Evolutionary conservation across 495 filamentous ascomycete genomes (phyloP).

Genomic region (Daldinia decipiens): DNA sequence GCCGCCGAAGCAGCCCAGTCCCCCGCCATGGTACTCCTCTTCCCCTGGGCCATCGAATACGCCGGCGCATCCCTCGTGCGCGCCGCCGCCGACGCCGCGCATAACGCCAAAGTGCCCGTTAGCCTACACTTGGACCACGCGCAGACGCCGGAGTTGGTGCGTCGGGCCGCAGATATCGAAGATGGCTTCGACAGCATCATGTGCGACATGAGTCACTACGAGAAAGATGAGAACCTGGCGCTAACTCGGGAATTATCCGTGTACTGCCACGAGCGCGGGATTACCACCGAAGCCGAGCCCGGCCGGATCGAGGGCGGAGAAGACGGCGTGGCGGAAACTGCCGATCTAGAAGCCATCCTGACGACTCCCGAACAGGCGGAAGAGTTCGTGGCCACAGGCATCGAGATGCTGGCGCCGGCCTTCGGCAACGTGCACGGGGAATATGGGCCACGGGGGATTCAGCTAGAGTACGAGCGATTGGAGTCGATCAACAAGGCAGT

Average conservation of each 20-base stretch:
- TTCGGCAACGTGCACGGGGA: constrained; percentile 90
- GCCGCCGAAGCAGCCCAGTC: constrained; percentile 79
- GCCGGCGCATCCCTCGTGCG: constrained; percentile 68
- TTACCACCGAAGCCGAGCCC: constrained; percentile 83
- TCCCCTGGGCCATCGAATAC: constrained; percentile 86
- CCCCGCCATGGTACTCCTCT: constrained; percentile 84
- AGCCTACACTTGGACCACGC: constrained; percentile 82
- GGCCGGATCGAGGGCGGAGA: constrained; percentile 86
- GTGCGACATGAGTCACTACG: constrained; percentile 85
- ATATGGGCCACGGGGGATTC: constrained; percentile 78
- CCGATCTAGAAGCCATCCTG: constrained; percentile 74
- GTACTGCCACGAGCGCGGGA: constrained; percentile 79
- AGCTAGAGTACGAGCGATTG: constrained; percentile 77
- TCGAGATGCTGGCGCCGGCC: constrained; percentile 84
- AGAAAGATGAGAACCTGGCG: constrained; percentile 81
- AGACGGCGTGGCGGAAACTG: constrained; percentile 82
- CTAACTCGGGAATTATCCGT: constrained; percentile 74
- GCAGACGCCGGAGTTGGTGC: constrained; percentile 76
- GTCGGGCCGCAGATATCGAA: constrained; percentile 68
- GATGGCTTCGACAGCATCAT: constrained; percentile 82
- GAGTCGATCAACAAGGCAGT: constrained; percentile 69
- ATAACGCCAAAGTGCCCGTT: constrained; percentile 73
- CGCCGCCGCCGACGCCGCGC: constrained; percentile 70
- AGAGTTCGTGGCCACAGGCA: constrained; percentile 81
- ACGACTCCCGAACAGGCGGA: constrained; percentile 82